Evolutionary conservation across 768 basidiomycete genomes (phyloP).

Genomic region (Ramaria sp.): DNA sequence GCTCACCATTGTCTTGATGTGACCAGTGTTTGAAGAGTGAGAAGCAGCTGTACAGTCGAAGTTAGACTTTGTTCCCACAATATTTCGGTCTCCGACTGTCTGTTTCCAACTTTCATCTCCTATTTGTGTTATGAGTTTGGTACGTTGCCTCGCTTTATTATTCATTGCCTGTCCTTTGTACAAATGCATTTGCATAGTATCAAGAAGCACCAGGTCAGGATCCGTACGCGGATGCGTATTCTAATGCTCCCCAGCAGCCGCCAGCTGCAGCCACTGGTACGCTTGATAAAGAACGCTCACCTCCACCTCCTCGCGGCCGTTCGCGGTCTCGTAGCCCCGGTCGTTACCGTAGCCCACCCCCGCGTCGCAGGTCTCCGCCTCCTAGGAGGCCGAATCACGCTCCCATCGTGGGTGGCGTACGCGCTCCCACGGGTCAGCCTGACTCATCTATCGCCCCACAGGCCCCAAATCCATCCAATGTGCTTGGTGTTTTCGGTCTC

Average conservation of each 20-base stretch:
- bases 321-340: conserved; percentile 66
- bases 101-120: conserved; percentile 59
- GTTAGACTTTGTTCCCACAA: conserved; percentile 24
- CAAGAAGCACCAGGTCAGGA: conserved; percentile 47
- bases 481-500: conserved; percentile 96
- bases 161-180: conserved; percentile 12
- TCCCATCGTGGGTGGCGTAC: conserved; percentile 50
- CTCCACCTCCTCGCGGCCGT: conserved; percentile 37
- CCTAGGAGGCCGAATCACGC: conserved; percentile 59
- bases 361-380: conserved; percentile 46
- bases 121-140: conserved; percentile 16
- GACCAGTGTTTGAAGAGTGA: conserved; percentile 29
- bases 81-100: conserved; percentile 10
- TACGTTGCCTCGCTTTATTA: conserved; percentile 10
- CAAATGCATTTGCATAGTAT: conserved; percentile 37
- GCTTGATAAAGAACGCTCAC: conserved; percentile 37
- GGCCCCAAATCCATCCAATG: conserved; percentile 80
- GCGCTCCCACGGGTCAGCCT: conserved; percentile 1
- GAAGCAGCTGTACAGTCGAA: conserved; percentile 55
- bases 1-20: conserved; percentile 26
- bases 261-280: conserved; percentile 28
- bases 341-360: conserved; percentile 49
- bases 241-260: conserved; percentile 42
- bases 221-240: conserved; percentile 74
- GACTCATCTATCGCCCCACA: conserved; percentile 28